phyloP scores from a whole-genome alignment of 192 early-diverging fungal genomes.

The Podila verticillata region DNA sequence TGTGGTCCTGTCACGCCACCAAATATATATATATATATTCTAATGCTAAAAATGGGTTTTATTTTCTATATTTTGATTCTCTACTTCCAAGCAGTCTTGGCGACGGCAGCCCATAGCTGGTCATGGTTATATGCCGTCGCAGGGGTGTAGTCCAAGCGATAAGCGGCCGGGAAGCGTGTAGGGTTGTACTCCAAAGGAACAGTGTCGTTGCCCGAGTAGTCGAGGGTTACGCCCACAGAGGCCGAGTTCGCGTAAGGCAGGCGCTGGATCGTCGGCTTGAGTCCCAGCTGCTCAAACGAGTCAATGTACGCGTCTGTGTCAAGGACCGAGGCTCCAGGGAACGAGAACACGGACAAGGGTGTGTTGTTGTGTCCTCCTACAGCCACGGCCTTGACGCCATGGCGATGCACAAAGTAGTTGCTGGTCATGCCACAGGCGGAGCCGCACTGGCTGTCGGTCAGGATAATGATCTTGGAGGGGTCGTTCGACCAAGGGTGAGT shows the following conservation, averaged over 20 bases:
- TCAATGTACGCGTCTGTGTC: background rate
- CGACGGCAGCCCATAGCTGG: slow-evolving; percentile 14
- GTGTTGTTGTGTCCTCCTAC: slow-evolving; percentile 7
- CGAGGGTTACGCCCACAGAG: background rate
- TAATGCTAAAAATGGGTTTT: too few species aligned
- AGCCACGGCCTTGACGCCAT: slow-evolving; percentile 17
- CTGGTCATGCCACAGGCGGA: slow-evolving; percentile 23
- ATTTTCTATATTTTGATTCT: too few species aligned
- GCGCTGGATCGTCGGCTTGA: background rate
- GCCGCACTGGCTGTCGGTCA: slow-evolving; percentile 31
- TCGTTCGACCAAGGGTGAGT: slow-evolving; percentile 18
- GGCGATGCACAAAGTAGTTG: background rate
- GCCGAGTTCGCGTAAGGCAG: background rate
- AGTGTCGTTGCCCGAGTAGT: background rate
- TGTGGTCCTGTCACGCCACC: too few species aligned
- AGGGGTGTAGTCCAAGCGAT: slow-evolving; percentile 23
- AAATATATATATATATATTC: too few species aligned
- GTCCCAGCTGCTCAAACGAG: background rate
- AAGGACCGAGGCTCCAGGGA: slow-evolving; percentile 6
- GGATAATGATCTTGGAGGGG: slow-evolving; percentile 8
- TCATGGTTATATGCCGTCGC: slow-evolving; percentile 11
- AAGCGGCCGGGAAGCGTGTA: background rate
- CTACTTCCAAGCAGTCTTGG: slow-evolving; percentile 12
- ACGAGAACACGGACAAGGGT: slow-evolving; percentile 19
- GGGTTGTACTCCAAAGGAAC: slow-evolving; percentile 14